Base-by-base conservation (phyloP, 2,329 filamentous ascomycete species). In the Botrytis pseudocinerea region DNA sequence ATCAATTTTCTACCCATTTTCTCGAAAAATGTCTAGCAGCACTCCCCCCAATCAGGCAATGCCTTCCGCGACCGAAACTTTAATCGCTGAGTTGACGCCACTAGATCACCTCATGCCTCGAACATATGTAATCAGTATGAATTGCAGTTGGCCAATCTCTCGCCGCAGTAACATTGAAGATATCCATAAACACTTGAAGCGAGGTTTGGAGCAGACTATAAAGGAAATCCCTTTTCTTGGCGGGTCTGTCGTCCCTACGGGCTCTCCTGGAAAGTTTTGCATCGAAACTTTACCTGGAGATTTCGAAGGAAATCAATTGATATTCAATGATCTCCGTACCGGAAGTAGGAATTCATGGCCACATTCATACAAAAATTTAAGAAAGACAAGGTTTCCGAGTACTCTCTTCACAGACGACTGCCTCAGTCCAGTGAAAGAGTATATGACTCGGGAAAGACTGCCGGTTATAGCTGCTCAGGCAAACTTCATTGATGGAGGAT, bases 401-500 rank as follows among this genome's bases (percentile, higher is more conserved):
- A 32, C 20, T 40, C 9, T 64, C n/a, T 40, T 63, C 20, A 16
- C 42, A 28, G 44, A 54, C 25, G 44, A 63, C 22, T 32, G 69
- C 42, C 59, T 64, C 42, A 63, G 28, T 42, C 69, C 60, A 7
- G 32, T 12, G 42, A 71, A 64, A 20, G 35, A 16, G 20, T 64
- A 64, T 2, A 22, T 64, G 60, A 35, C 44, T n/a, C 18, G 10
- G 35, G 59, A 65, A 57, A 71, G 18, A 28, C 9, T 51, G 9
- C 69, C 69, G 8, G 69, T 65, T 32, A 65, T 71, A 46, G 69
- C 44, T 51, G 46, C 35, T 16, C 69, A 71, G 12, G 60, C 69
- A 64, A 65, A 54, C 32, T 71, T 65, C 25, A 71, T 71, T 40
- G 59, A 71, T 40, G 59, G 69, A 38, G 69, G 69, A 64, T 71